A percentile compares a stretch with the other conserved stretches of the same genome.
These are phyloP conservation scores for Petunia secreta DNA, from an alignment of 257 asterid genomes.

Conservation along the genomic window DNA sequence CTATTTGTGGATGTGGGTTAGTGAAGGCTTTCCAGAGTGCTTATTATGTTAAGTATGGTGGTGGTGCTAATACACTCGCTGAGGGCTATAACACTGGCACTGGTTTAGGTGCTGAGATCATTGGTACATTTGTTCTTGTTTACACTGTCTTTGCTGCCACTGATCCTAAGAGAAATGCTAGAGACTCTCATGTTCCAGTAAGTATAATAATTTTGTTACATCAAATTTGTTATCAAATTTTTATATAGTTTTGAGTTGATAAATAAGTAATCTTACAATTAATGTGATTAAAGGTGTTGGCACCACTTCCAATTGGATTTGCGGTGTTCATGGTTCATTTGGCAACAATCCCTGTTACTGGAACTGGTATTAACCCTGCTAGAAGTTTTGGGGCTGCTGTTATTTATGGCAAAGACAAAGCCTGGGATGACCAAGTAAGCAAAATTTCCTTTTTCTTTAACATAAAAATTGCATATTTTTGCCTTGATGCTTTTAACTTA, in stretches of 20 bases:
- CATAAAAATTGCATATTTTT: not conserved
- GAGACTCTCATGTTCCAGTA: constrained; percentile 79
- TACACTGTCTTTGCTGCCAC: constrained; percentile 80
- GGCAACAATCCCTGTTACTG: constrained; percentile 74
- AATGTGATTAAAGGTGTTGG: constrained; percentile 52
- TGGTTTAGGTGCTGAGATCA: constrained; percentile 73
- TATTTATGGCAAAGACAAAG: constrained; percentile 59
- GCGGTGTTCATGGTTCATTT: constrained; percentile 79
- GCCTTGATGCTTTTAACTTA: not conserved
- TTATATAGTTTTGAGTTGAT: too few relatives aligned
- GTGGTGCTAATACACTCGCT: constrained; percentile 58
- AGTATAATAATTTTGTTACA: constrained; percentile 23
- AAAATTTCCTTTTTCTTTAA: not conserved
- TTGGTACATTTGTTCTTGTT: constrained; percentile 68
- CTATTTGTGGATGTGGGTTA: constrained; percentile 65
- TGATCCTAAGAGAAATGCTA: constrained; percentile 70
- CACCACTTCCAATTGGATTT: constrained; percentile 81
- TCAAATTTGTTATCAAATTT: not conserved
- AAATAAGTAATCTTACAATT: too few relatives aligned
- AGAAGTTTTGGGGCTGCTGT: constrained; percentile 78
- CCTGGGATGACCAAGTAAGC: constrained; percentile 72
- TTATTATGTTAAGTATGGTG: constrained; percentile 52
- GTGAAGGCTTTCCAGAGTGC: constrained; percentile 70
- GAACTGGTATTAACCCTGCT: constrained; percentile 77
- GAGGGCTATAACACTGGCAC: constrained; percentile 66